phyloP scores from a whole-genome alignment of 345 rosid genomes.

The Citrus mangshanensis region DNA sequence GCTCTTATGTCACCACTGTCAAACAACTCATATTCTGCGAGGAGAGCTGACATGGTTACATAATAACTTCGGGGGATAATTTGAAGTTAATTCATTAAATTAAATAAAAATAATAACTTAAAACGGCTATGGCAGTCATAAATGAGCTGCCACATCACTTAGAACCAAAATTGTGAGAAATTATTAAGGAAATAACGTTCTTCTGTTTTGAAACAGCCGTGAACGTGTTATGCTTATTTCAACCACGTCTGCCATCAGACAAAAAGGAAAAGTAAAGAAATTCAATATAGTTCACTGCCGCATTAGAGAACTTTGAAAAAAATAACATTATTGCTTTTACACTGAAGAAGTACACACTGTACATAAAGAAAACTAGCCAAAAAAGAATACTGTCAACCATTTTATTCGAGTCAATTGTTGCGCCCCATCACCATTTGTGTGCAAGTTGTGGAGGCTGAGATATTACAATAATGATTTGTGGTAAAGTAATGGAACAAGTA shows the following conservation, averaged over 20 bases:
- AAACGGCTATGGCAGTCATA: no score
- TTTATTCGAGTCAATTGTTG: slow-evolving; percentile 11
- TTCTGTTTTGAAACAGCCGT: no score
- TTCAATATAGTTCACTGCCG: not conserved
- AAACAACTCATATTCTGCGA: no score
- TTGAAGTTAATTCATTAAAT: no score
- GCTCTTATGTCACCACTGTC: no score
- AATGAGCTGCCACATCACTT: no score
- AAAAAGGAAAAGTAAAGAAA: not conserved
- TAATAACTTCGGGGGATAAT: no score
- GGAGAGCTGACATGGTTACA: no score
- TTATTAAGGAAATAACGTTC: no score
- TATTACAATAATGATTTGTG: slow-evolving; percentile 5
- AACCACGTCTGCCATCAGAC: not conserved
- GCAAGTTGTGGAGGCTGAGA: slow-evolving; percentile 12
- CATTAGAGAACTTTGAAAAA: not conserved
- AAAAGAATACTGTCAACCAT: slow-evolving; percentile 2
- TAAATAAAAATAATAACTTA: no score
- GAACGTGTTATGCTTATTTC: no score
- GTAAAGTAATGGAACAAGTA: slow-evolving; percentile 12
- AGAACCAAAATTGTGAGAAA: no score
- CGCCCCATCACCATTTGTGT: slow-evolving; percentile 4
- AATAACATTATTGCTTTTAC: not conserved
- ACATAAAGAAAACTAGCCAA: not conserved
- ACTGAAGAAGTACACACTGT: not conserved